Base-by-base conservation (phyloP, 495 filamentous ascomycete species). In the Patellaria atrata region DNA sequence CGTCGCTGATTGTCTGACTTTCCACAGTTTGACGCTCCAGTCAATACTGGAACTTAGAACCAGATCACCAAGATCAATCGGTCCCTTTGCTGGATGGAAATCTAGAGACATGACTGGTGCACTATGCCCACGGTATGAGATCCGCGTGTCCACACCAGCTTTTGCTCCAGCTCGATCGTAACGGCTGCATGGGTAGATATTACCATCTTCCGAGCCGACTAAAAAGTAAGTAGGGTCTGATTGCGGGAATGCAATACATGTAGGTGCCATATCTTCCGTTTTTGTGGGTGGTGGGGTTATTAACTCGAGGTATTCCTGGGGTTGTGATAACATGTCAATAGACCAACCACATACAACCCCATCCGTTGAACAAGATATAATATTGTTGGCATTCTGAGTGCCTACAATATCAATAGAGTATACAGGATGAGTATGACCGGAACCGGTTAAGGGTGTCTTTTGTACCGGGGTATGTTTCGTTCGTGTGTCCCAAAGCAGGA, bases 351-450 rank as follows among this genome's bases (percentile, higher is more conserved):
- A 96, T 41, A 96, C 81, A 22, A 87, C 82, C 37, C 91, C 91
- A 50, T 99, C 91, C 0, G 91, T 99, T 3, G 85, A 94, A 52
- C 78, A 80, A 13, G 83, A 91, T 36, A 99, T 75, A 53, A 99
- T 92, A 51, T 96, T 96, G 57, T 94, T 89, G 31, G 91, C 91
- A 56, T 99, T 96, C 57, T 96, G 91, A 4, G 89, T 99, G 41
- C 89, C 89, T 25, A 96, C 80, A 18, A 96, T 85, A 27, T 89
- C 83, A 38, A 99, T 75, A 17, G 76, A 79, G 62, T 99, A 99
- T 36, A 99, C 79, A 0, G 89, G 89, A 49, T 99, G 89, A 5
- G 89, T 91, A 54, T 99, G 89, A 23, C 89, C 86, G 3, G 71
- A 71, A 24, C 89, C 85, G 11, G 91, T 94, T 18, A 96, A 67